Conservation (phyloP, 78 protist genomes). For the Speleostelium caveatum region DNA sequence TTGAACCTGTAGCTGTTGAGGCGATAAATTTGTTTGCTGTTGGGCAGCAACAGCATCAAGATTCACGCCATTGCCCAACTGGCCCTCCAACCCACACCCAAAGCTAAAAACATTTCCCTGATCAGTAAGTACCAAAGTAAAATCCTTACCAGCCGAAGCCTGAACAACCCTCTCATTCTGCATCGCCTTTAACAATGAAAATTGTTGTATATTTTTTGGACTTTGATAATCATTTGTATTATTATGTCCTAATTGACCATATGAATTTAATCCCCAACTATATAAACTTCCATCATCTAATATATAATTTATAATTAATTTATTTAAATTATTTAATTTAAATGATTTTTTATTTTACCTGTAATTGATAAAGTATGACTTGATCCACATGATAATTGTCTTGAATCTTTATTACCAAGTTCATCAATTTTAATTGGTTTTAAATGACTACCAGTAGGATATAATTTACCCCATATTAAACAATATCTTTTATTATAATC, state of each 20-base stretch:
- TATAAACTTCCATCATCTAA: constrained; percentile 69
- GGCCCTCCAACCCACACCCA: constrained; percentile 66
- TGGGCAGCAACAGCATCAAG: background rate
- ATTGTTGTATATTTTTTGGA: constrained; percentile 25
- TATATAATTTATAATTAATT: too few species aligned
- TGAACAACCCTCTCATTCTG: constrained; percentile 9
- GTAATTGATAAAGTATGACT: constrained; percentile 11
- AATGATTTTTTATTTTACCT: constrained; percentile 11
- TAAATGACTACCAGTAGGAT: background rate
- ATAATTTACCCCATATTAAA: too few species aligned
- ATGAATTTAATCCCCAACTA: constrained; percentile 72
- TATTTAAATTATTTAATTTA: too few species aligned
- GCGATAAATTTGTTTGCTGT: background rate
- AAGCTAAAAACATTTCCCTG: constrained; percentile 51
- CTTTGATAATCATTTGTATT: constrained; percentile 2
- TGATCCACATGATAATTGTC: constrained; percentile 33
- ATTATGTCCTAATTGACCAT: constrained; percentile 81
- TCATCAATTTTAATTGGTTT: background rate
- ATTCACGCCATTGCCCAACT: constrained; percentile 6
- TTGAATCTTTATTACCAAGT: background rate
- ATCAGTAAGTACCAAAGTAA: constrained; percentile 25
- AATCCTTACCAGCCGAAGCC: constrained; percentile 30
- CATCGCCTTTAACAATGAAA: constrained; percentile 56
- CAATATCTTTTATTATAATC: too few species aligned
- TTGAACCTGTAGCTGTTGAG: background rate